Conservation (phyloP, 805 yeast genomes). For the Candida verbasci region DNA sequence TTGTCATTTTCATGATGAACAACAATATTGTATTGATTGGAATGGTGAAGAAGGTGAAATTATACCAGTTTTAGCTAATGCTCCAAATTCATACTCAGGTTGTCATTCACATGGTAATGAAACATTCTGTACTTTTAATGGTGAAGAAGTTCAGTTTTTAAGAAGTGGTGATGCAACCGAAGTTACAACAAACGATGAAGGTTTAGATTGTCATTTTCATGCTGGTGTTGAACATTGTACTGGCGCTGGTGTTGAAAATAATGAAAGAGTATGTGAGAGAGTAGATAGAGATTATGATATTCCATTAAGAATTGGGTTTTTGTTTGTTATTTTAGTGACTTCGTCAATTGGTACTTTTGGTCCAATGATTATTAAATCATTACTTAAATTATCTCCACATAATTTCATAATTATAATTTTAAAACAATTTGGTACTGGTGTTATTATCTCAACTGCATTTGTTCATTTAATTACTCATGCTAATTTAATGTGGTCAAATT, state of each 20-base stretch:
- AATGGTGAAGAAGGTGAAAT: conserved; percentile 20
- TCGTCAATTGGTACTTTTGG: conserved; percentile 29
- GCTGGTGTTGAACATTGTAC: conserved; percentile 32
- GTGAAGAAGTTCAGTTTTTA: conserved; percentile 15
- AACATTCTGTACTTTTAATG: conserved; percentile 15
- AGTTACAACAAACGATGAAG: conserved; percentile 3
- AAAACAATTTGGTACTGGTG: conserved; percentile 28
- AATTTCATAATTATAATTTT: conserved; percentile 11
- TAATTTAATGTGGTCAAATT: conserved; percentile 20
- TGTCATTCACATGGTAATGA: conserved; percentile 19
- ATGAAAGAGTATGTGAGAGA: conserved; percentile 16
- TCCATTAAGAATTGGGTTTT: conserved; percentile 23
- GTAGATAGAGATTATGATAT: conserved; percentile 25
- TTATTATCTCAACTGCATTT: conserved; percentile 28
- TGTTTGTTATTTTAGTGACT: conserved; percentile 31
- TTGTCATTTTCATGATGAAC: conserved; percentile 19
- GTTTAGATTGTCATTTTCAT: conserved; percentile 23
- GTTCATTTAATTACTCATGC: conserved; percentile 29
- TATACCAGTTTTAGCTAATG: conserved; percentile 16
- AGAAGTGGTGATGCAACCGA: conserved; percentile 4
- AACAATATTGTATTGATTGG: conserved; percentile 16
- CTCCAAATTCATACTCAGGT: conserved; percentile 13
- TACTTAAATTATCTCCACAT: conserved; percentile 13
- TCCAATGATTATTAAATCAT: conserved; percentile 23
- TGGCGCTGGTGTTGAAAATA: conserved; percentile 8